These are phyloP conservation scores for Tuber borchii DNA, from an alignment of 495 filamentous ascomycete genomes.

Conservation along the genomic window DNA sequence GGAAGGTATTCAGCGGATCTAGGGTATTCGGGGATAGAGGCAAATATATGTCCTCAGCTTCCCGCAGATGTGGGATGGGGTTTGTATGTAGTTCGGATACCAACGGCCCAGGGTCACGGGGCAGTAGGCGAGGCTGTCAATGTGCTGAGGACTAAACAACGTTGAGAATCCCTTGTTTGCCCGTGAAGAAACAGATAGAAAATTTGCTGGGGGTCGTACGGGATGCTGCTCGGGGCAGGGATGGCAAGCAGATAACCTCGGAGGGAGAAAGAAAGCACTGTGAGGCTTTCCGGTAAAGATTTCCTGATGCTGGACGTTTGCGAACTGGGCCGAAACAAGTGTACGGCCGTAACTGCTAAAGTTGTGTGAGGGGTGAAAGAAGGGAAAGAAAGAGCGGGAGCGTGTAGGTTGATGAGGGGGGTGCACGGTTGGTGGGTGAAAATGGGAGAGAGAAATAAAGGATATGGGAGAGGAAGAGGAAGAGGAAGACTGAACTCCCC, in stretches of 20 bases:
- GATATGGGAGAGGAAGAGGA: conserved; percentile 17
- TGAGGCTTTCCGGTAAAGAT: background rate
- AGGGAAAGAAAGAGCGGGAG: conserved; percentile 8
- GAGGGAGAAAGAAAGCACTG: background rate
- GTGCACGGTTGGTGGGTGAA: conserved; percentile 8
- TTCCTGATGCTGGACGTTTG: background rate
- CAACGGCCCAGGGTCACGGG: background rate
- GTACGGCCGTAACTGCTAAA: background rate
- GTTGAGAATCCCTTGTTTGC: background rate
- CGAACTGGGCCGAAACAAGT: background rate
- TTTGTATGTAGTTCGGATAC: background rate
- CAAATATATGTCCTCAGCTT: background rate
- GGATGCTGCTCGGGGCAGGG: background rate
- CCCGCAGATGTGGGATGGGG: background rate
- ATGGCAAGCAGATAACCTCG: background rate
- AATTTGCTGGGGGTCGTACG: background rate
- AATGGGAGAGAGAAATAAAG: conserved; percentile 10
- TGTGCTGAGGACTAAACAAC: background rate
- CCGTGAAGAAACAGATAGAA: background rate
- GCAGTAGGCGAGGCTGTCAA: background rate
- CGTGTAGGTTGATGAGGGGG: conserved; percentile 7
- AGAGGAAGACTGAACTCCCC: conserved; percentile 18
- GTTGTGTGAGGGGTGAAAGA: conserved; percentile 7
- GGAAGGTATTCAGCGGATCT: background rate
- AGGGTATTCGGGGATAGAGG: background rate